Base-by-base conservation (phyloP, 2,329 filamentous ascomycete species). In the Beauveria sp. region DNA sequence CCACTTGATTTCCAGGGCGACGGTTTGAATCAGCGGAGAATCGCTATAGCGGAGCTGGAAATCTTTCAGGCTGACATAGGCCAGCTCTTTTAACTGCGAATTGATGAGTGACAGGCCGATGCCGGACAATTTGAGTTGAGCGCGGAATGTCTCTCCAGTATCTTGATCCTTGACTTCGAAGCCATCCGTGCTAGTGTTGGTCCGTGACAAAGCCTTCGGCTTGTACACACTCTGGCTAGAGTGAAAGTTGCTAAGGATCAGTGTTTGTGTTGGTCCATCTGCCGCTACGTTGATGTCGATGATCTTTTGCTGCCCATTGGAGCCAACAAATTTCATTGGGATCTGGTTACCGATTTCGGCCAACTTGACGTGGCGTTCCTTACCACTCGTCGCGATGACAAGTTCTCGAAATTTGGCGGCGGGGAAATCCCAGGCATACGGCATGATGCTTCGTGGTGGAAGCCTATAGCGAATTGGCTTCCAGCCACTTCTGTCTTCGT, bases 351-450 rank as follows among this genome's bases (percentile, higher is more conserved):
- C 95, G 69, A 99, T 99, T 72, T 99, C 95, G 2, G 93, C 91
- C 66, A 99, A 82, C 73, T 96, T 97, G 72, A 99, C 89, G 70
- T 97, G 91, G 34, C 95, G 83, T 71, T 97, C 92, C 64, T 73
- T 77, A 57, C 70, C 69, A 24, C 71, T 71, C 0, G 72, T 65
- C 31, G 73, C 67, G 70, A 99, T 86, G 55, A 98, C 86, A 45
- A 99, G 84, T 72, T 97, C 95, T 69, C 95, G 96, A 76, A 91
- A 89, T 76, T 96, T 97, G n/a, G 92, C 93, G 1, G 95, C 93
- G 1, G 95, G 96, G 75, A 96, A 99, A 72, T 99, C 96, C 95
- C 95, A 99, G 1, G 95, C 93, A 70, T 99, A 99, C 0, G 96
- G 95, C 95, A 99, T 99, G 74, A 99, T 97, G 74, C 93, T 98